Base-by-base conservation (phyloP, 2,329 filamentous ascomycete species). In the Aspergillus neotritici region DNA sequence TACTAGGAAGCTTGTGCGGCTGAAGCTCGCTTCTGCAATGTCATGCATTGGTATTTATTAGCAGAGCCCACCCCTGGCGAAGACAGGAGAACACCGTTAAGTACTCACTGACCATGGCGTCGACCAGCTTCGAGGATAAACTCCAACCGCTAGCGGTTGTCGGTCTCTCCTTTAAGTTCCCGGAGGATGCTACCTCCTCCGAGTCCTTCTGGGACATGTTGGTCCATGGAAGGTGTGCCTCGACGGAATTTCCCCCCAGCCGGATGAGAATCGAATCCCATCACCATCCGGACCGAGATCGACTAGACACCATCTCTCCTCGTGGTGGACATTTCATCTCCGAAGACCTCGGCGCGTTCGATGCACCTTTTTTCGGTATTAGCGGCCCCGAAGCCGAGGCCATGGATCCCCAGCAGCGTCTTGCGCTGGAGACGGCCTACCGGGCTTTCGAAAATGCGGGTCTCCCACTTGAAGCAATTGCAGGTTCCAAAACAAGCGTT, bases 371-470 rank as follows among this genome's bases (percentile, higher is more conserved):
- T 40, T 67, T 63, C 44, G 44, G 48, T 7, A 60, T 64, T 8
- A 46, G 34, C 1, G 43, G 57, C 2, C 40, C 41, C 0, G 62
- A 64, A 38, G 58, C 55, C 3, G 44, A 50, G 4, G 43, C 56
- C 4, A 61, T 65, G 34, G 62, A 65, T 40, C 63, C 62, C 3
- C 60, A 63, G 31, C 60, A 65, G 32, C 50, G 63, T 9, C 32
- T 63, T 2, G 40, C 57, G 4, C 32, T 66, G 8, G 63, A 66
- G 39, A 49, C 51, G 1, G 46, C 52, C 1, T 66, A 60, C 17
- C 56, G 59, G 14, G 50, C 55, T 1, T 43, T 65, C 0, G 57
- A 60, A 31, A 53, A 53, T 34, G 61, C 60, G 2, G 62, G 60
- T 3, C 31, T 48, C 36, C 39, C 51, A 2, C 46, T 66, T 14